Evolutionary conservation across 805 yeast species (phyloP).

Genomic region (Allodekkera sacchari): DNA sequence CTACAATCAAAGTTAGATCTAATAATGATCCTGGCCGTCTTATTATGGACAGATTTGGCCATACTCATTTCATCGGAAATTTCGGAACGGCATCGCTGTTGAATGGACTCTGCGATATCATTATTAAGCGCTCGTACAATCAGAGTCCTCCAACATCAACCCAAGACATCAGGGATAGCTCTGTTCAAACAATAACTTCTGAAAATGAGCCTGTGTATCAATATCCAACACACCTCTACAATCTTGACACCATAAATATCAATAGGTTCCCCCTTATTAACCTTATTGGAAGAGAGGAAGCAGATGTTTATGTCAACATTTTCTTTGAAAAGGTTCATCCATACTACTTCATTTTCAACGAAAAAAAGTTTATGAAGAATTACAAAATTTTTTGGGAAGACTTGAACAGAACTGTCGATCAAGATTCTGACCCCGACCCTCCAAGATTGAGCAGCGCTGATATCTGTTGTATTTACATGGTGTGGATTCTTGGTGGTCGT

Average conservation of each 20-base stretch:
- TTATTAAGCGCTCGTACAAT: conserved; percentile 27
- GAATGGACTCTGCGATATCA: conserved; percentile 34
- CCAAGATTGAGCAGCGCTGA: conserved; percentile 24
- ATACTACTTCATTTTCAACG: conserved; percentile 33
- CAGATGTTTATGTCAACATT: conserved; percentile 27
- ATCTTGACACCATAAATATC: conserved; percentile 22
- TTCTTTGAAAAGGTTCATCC: conserved; percentile 38
- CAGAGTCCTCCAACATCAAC: conserved; percentile 27
- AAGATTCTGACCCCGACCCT: conserved; percentile 6
- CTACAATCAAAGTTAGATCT: conserved; percentile 13
- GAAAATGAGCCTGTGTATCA: conserved; percentile 27
- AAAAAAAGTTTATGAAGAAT: conserved; percentile 22
- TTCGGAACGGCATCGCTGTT: conserved; percentile 37
- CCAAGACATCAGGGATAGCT: conserved; percentile 24
- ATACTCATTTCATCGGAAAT: conserved; percentile 39
- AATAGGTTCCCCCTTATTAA: conserved; percentile 32
- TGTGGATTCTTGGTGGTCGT: conserved; percentile 34
- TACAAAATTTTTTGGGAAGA: conserved; percentile 34
- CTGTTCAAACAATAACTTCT: conserved; percentile 27
- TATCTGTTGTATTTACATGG: conserved; percentile 38
- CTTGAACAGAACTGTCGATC: conserved; percentile 10
- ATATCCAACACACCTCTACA: conserved; percentile 26
- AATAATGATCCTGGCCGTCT: conserved; percentile 26
- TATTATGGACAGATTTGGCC: conserved; percentile 36
- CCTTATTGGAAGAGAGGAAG: conserved; percentile 25